phyloP scores from a whole-genome alignment of 179 eudicot species.

The Vitellaria paradoxa region DNA sequence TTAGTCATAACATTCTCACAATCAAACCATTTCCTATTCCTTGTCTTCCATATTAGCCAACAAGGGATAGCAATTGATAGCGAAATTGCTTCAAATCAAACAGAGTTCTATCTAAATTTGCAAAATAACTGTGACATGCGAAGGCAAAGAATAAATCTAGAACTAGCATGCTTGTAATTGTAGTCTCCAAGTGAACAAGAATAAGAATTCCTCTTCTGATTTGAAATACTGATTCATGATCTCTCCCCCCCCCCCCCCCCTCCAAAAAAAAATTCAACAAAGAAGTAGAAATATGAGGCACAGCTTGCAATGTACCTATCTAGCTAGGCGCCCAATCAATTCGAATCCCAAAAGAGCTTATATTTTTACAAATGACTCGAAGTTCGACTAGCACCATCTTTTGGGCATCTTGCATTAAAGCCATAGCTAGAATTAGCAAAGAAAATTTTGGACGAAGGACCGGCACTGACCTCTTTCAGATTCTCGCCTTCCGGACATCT shows the following conservation, averaged over 20 bases:
- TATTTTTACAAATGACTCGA: slow-evolving; percentile 32
- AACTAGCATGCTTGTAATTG: background rate
- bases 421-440: slow-evolving; percentile 27
- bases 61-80: no score
- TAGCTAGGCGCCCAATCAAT: slow-evolving; percentile 18
- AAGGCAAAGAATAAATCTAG: background rate
- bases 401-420: slow-evolving; percentile 36
- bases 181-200: background rate
- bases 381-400: slow-evolving; percentile 29
- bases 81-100: no score
- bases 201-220: slow-evolving; percentile 14
- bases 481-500: slow-evolving; percentile 10
- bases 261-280: slow-evolving; percentile 21
- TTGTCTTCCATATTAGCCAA: no score
- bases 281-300: slow-evolving; percentile 36
- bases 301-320: slow-evolving; percentile 18
- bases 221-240: slow-evolving; percentile 11
- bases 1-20: no score
- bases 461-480: slow-evolving; percentile 15
- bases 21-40: no score
- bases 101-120: no score
- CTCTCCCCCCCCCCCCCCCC: slow-evolving; percentile 4
- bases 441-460: slow-evolving; percentile 21
- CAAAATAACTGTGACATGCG: background rate
- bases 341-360: slow-evolving; percentile 15